phyloP scores from a whole-genome alignment of 2,329 filamentous ascomycete species.

The Colletotrichum navitas region DNA sequence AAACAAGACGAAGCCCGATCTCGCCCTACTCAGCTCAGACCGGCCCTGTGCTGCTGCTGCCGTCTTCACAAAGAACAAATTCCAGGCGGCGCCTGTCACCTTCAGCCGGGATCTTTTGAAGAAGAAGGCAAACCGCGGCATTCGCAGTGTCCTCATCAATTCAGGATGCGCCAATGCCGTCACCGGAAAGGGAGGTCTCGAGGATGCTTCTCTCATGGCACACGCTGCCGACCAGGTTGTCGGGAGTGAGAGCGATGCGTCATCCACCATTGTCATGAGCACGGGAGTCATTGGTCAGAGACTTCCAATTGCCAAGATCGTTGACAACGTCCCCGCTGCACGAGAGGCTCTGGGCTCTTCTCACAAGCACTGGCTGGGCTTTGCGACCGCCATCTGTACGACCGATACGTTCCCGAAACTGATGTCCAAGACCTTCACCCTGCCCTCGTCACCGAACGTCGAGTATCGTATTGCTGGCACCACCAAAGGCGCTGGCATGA shows the following conservation, averaged over 20 bases:
- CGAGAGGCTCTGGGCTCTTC: constrained; percentile 77
- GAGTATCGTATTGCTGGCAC: constrained; percentile 92
- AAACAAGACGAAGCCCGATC: constrained; percentile 91
- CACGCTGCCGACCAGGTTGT: constrained; percentile 76
- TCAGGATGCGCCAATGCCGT: constrained; percentile 98
- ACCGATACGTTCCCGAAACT: constrained; percentile 99
- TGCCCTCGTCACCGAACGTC: constrained; percentile 81
- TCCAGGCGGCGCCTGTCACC: constrained; percentile 94
- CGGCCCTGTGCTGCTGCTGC: constrained; percentile 87
- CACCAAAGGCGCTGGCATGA: constrained; percentile 99
- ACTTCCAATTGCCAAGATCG: constrained; percentile 91
- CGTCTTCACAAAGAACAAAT: constrained; percentile 98
- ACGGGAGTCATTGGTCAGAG: constrained; percentile 97
- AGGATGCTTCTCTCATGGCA: constrained; percentile 91
- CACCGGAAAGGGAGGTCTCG: constrained; percentile 88
- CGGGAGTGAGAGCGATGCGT: constrained; percentile 55
- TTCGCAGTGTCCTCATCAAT: constrained; percentile 90
- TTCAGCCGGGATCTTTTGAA: constrained; percentile 81
- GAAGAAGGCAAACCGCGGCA: constrained; percentile 73
- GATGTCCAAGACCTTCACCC: constrained; percentile 83
- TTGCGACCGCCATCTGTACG: constrained; percentile 94
- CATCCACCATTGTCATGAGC: constrained; percentile 94
- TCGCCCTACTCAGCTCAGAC: constrained; percentile 90
- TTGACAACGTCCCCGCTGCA: constrained; percentile 83
- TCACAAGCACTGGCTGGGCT: constrained; percentile 88